These are phyloP conservation scores for Lasiodiplodia theobromae DNA, from an alignment of 2,329 filamentous ascomycete genomes.

Conservation along the genomic window DNA sequence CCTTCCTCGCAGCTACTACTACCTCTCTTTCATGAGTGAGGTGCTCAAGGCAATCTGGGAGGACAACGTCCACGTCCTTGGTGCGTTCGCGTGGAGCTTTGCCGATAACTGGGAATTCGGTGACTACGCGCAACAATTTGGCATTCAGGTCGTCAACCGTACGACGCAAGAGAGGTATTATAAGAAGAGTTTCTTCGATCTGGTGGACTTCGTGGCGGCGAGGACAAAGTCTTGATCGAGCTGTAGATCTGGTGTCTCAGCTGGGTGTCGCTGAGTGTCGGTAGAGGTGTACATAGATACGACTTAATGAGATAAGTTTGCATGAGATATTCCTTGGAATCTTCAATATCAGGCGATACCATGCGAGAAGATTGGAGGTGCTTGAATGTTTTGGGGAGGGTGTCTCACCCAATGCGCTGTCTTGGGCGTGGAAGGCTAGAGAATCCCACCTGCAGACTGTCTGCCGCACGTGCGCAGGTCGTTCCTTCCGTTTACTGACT, in stretches of 20 bases:
- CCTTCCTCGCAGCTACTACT: slow-evolving; percentile 42
- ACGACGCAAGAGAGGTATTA: slow-evolving; percentile 46
- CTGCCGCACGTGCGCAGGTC: no score
- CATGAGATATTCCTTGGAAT: no score
- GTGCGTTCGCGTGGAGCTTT: slow-evolving; percentile 47
- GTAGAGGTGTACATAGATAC: background rate
- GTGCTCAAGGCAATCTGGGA: slow-evolving; percentile 45
- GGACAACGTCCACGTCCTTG: slow-evolving; percentile 52
- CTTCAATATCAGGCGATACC: no score
- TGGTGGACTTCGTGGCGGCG: slow-evolving; percentile 59
- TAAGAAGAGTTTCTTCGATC: slow-evolving; percentile 49
- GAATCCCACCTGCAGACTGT: no score
- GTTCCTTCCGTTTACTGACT: background rate
- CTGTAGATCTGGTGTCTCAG: background rate
- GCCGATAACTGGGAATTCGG: slow-evolving; percentile 58
- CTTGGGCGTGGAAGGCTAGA: no score
- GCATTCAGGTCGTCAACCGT: slow-evolving; percentile 58
- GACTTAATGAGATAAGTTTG: background rate
- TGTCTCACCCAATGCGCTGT: no score
- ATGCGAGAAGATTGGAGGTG: no score
- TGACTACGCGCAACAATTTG: slow-evolving; percentile 57
- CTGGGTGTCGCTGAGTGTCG: background rate
- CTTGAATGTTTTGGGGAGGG: no score
- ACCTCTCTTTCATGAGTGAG: slow-evolving; percentile 42
- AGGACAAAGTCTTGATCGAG: slow-evolving; percentile 25